Base-by-base conservation (phyloP, 1,139 yeast genomes). In the Hansenula sp. region DNA sequence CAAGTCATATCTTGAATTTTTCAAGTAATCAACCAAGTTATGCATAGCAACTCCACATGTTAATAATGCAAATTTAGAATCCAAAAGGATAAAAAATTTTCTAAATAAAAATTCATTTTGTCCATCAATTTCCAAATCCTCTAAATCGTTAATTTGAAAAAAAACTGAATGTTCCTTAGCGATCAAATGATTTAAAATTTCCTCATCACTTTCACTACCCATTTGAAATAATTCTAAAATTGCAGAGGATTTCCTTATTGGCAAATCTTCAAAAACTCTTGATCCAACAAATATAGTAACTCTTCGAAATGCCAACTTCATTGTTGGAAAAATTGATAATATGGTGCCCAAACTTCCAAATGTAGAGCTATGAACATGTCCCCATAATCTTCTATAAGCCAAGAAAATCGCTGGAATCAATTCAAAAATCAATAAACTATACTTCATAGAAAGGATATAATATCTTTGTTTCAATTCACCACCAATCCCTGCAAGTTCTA, bases 281-380 rank as follows among this genome's bases (percentile, higher is more conserved):
- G 35, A 9, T 11, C 38, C 38, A 12, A 28, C 13, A 25, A 34
- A 40, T 2, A 40, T 4, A 11, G 35, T 34, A 8, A 29, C 25
- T 35, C 38, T 40, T 40, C 42, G 34, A 29, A 35, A 34, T 2
- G 31, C n/a, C 3, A 35, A 13, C n/a, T 31, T 40, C 29, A 40
- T 21, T 3, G 37, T 17, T 2, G 33, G 29, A 11, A 34, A 31
- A 16, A 34, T 30, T 21, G 42, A 24, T 4, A 30, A 9, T 7
- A 40, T 21, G 8, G 38, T 35, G 12, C 28, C 27, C 16, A 40
- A 19, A 5, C 18, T 16, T 1, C 33, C 38, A 29, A 34, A 40
- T 7, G 37, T 40, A 4, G 35, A 15, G 17, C 38, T 28, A 30
- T 35, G 31, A 16, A 12, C 28, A 35, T 40, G 38, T 13, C 28